Evolutionary conservation across 2,329 filamentous ascomycete genomes (phyloP), one percentile per base, ranked within the genome.

Genomic region (Ophiostoma populinum): DNA sequence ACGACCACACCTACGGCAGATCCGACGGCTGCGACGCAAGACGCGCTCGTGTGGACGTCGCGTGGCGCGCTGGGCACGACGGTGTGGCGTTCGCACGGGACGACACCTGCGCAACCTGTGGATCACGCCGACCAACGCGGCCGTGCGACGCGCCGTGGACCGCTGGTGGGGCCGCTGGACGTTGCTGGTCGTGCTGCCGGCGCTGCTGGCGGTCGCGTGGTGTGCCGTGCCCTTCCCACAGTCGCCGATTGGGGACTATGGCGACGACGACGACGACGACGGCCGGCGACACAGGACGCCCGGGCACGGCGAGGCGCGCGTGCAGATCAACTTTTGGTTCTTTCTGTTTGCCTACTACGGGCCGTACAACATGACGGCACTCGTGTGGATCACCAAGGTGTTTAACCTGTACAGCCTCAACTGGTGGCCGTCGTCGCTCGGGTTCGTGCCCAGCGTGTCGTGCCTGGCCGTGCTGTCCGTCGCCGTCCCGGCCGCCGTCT

Each of bases 351-450:
- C 76, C 38, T 79, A 77, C 55, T 79, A 79, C 50, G 70, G 71
- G 38, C 67, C 76, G 44, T 79, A 79, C 53, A 77, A 74, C 48
- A 47, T 77, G 17, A 75, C 70, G 5, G 74, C 73, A 3, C 54
- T 79, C 45, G 66, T 75, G 41, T 79, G 73, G 71, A 76, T 79
- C 48, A 79, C 74, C 32, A 78, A 77, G 47, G 64, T 78, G 5
- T 79, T 79, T 51, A 79, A 79, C 46, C 60, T 79, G 16, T 79
- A 79, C 57, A 71, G 67, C 41, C 57, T 79, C 38, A 79, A 79
- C 53, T 79, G 74, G 74, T 79, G 73, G 73, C 73, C 73, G 7
- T 58, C 67, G 37, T 64, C 64, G 6, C 55, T 78, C 6, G 74
- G 74, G 1, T 77, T 78, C 41, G 70, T 70, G 0, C 45, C 70